These are phyloP conservation scores for Daphne laureola DNA, from an alignment of 441 rosid genomes.

Conservation along the genomic window DNA sequence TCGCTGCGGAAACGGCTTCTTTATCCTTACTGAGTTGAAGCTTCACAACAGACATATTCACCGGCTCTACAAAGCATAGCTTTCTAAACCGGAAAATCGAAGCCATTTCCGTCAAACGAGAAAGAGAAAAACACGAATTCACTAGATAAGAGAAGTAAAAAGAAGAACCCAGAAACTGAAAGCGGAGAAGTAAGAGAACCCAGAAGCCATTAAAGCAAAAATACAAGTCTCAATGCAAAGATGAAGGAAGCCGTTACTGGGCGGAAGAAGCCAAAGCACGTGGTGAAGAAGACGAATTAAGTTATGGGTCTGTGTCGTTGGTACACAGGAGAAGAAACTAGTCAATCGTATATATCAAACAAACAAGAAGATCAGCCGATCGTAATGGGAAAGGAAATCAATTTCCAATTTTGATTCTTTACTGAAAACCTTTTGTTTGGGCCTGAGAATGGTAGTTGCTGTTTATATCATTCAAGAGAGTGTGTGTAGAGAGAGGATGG, in stretches of 20 bases:
- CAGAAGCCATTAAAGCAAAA: background rate
- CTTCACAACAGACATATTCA: conserved; percentile 12
- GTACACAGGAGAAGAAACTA: conserved; percentile 10
- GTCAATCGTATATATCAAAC: too few species aligned
- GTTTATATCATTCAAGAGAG: too few species aligned
- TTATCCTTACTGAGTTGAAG: conserved; percentile 19
- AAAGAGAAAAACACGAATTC: conserved; percentile 6
- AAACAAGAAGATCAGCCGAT: background rate
- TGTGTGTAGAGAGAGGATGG: too few species aligned
- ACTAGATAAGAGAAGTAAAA: conserved; percentile 8
- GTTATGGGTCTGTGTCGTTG: conserved; percentile 14
- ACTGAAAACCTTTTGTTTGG: background rate
- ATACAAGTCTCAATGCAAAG: background rate
- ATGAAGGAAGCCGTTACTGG: conserved; percentile 13
- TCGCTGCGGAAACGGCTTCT: conserved; percentile 9
- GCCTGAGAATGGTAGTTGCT: background rate
- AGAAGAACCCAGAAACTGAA: conserved; percentile 14
- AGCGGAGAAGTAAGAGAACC: background rate
- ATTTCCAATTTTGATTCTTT: background rate
- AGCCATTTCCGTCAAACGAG: conserved; percentile 21
- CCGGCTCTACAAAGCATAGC: conserved; percentile 27
- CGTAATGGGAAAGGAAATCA: background rate
- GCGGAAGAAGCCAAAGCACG: conserved; percentile 13
- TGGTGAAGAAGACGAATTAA: conserved; percentile 16
- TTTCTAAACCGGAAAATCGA: conserved; percentile 37